Evolutionary conservation across 2,329 filamentous ascomycete species (phyloP).

Genomic region (Colletotrichum godetiae): DNA sequence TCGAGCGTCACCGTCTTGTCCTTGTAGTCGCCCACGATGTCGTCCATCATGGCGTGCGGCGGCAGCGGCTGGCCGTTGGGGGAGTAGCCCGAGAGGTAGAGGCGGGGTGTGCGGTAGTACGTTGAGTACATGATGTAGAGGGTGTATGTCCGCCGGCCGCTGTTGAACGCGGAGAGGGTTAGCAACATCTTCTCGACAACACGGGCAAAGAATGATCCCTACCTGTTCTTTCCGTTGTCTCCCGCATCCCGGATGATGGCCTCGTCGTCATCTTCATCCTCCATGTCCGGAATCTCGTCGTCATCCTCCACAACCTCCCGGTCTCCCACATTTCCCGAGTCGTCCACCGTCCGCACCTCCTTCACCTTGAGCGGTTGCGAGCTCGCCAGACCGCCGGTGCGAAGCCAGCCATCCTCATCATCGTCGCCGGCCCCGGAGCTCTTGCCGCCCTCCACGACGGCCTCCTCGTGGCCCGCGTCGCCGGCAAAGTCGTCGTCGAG

Average conservation of each 20-base stretch:
- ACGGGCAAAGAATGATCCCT: slow-evolving; percentile 31
- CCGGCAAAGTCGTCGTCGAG: slow-evolving; percentile 95
- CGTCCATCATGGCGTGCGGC: slow-evolving; percentile 92
- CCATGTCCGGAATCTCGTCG: slow-evolving; percentile 97
- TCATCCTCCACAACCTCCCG: slow-evolving; percentile 76
- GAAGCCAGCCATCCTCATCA: slow-evolving; percentile 90
- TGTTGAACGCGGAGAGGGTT: slow-evolving; percentile 49
- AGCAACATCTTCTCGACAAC: slow-evolving; percentile 9
- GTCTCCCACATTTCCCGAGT: slow-evolving; percentile 87
- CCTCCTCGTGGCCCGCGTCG: slow-evolving; percentile 86
- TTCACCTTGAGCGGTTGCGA: slow-evolving; percentile 80
- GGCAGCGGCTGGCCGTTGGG: slow-evolving; percentile 83
- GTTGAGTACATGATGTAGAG: slow-evolving; percentile 98
- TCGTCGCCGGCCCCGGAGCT: slow-evolving; percentile 59
- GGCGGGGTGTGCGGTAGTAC: slow-evolving; percentile 94
- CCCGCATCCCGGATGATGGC: slow-evolving; percentile 88
- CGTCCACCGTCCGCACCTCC: slow-evolving; percentile 90
- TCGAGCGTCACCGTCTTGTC: slow-evolving; percentile 99
- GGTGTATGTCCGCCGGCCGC: slow-evolving; percentile 90
- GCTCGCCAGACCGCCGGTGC: slow-evolving; percentile 83
- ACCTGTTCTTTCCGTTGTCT: slow-evolving; percentile 59
- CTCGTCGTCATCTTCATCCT: slow-evolving; percentile 96
- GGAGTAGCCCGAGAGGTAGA: slow-evolving; percentile 93
- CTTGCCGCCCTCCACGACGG: slow-evolving; percentile 74
- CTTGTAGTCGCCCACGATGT: slow-evolving; percentile 96